Conservation (phyloP, 331 rosid genomes). For the Malus hybrid region DNA sequence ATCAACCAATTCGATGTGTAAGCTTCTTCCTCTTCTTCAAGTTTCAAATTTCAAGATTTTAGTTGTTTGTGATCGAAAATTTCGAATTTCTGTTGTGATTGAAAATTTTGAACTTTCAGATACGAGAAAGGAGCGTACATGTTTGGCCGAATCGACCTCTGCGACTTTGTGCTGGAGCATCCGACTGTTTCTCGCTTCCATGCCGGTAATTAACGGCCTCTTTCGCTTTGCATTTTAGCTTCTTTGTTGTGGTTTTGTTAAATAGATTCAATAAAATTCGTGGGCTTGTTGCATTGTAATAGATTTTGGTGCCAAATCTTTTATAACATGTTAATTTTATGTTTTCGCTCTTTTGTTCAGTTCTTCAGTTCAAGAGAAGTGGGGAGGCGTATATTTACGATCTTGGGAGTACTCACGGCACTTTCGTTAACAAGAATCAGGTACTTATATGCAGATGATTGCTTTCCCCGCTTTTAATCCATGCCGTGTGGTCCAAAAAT, state of each 20-base stretch:
- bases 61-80: no score
- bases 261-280: background rate
- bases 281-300: background rate
- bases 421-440: slow-evolving; percentile 80
- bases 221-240: background rate
- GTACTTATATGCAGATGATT: slow-evolving; percentile 24
- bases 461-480: background rate
- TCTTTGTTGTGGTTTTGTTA: background rate
- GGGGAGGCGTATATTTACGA: slow-evolving; percentile 87
- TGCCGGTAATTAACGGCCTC: slow-evolving; percentile 42
- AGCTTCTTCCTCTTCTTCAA: slow-evolving; percentile 8
- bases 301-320: background rate
- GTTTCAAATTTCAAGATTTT: no score
- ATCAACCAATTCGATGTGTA: slow-evolving; percentile 55
- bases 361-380: slow-evolving; percentile 73
- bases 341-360: slow-evolving; percentile 27
- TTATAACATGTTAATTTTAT: background rate
- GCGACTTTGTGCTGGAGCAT: slow-evolving; percentile 86
- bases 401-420: slow-evolving; percentile 92
- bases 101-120: slow-evolving; percentile 24
- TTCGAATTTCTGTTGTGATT: background rate
- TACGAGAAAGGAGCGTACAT: slow-evolving; percentile 82
- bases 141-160: slow-evolving; percentile 90
- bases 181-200: slow-evolving; percentile 89
- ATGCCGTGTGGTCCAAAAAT: background rate